phyloP scores from a whole-genome alignment of 306 rosid species.

The Cotoneaster glaucophyllus region DNA sequence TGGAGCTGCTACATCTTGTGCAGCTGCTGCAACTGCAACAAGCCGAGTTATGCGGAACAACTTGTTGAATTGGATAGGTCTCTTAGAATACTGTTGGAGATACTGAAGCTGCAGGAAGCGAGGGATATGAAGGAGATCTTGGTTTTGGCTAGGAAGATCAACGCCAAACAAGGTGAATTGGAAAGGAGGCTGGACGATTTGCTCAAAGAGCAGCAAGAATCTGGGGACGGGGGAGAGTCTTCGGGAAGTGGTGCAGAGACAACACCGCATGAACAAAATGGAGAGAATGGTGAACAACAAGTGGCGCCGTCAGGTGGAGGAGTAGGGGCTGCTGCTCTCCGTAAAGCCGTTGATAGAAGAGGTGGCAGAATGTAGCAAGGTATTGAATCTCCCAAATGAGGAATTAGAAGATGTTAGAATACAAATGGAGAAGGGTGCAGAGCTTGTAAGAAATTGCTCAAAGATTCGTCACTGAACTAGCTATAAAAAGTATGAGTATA shows the following conservation, averaged over 20 bases:
- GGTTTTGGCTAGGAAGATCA: neutral
- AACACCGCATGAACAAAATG: neutral
- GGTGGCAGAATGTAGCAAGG: neutral
- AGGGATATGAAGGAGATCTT: neutral
- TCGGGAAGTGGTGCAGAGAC: neutral
- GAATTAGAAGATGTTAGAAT: neutral
- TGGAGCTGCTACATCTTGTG: too few species aligned
- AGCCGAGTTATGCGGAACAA: too few species aligned
- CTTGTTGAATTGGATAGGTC: too few species aligned
- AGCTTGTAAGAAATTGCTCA: neutral
- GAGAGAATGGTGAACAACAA: neutral
- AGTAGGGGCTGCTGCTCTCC: neutral
- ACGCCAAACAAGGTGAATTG: neutral
- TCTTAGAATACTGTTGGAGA: too few species aligned
- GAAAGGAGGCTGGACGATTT: neutral
- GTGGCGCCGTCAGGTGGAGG: neutral
- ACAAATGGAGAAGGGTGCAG: neutral
- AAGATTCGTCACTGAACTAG: too few species aligned
- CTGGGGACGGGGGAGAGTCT: neutral
- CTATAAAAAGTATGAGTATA: too few species aligned
- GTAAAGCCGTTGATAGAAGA: neutral
- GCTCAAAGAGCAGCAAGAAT: neutral
- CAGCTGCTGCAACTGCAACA: too few species aligned
- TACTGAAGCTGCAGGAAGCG: too few species aligned
- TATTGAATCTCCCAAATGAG: neutral